Evolutionary conservation across 2,329 filamentous ascomycete species (phyloP).

Genomic region (Pseudogymnoascus destructans): DNA sequence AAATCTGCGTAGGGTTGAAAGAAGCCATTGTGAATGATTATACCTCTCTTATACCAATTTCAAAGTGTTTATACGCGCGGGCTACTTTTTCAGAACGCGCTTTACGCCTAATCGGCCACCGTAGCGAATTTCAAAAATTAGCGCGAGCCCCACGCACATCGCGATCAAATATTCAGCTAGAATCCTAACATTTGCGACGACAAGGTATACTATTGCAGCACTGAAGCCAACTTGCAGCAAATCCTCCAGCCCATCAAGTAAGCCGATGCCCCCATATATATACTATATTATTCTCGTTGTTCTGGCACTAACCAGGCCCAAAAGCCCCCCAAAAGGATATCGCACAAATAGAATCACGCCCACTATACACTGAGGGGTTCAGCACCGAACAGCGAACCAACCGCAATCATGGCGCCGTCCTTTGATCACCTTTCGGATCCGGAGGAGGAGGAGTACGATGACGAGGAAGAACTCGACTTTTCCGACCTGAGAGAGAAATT

Average conservation of each 20-base stretch:
- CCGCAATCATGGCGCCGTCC: slow-evolving; percentile 70
- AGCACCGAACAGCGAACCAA: slow-evolving; percentile 10
- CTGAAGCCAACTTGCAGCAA: slow-evolving; percentile 2
- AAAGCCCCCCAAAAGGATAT: slow-evolving; percentile 2
- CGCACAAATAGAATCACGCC: slow-evolving; percentile 5
- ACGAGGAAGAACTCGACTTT: slow-evolving; percentile 89
- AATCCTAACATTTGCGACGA: slow-evolving; percentile 9
- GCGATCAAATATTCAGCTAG: slow-evolving; percentile 9
- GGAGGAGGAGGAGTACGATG: slow-evolving; percentile 75
- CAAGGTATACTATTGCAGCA: slow-evolving; percentile 9
- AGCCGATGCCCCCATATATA: slow-evolving; percentile 7
- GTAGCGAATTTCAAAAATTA: slow-evolving; percentile 10
- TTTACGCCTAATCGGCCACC: slow-evolving; percentile 9
- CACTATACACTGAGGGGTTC: slow-evolving; percentile 7
- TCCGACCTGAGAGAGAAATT: slow-evolving; percentile 89
- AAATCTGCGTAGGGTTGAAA: slow-evolving; percentile 92
- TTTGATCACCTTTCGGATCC: slow-evolving; percentile 89
- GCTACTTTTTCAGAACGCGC: slow-evolving; percentile 10
- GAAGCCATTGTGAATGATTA: slow-evolving; percentile 30
- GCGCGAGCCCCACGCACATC: slow-evolving; percentile 10
- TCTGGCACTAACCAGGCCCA: not conserved
- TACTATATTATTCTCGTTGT: slow-evolving; percentile 1
- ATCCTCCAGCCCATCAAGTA: not conserved
- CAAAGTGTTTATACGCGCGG: slow-evolving; percentile 7
- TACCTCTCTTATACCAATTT: slow-evolving; percentile 3